These are phyloP conservation scores for Rhodotorula diobovata DNA, from an alignment of 768 basidiomycete genomes.

Conservation along the genomic window DNA sequence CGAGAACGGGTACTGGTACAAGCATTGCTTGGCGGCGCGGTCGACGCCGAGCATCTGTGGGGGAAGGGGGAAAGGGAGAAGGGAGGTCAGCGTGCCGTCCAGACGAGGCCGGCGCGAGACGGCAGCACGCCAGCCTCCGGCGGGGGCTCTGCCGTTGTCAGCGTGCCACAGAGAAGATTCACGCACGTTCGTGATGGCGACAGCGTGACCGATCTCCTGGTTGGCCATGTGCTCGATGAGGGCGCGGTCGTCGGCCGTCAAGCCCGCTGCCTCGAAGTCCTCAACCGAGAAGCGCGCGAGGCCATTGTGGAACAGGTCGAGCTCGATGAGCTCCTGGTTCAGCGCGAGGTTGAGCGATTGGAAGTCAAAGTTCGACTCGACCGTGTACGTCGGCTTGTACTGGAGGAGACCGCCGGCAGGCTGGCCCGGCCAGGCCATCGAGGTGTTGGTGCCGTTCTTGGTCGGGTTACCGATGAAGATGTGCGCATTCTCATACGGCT, in stretches of 20 bases:
- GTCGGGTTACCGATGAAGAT: constrained; percentile 7
- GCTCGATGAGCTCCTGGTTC: constrained; percentile 64
- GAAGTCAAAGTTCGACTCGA: constrained; percentile 47
- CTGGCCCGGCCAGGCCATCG: constrained; percentile 8
- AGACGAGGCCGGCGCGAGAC: neutral
- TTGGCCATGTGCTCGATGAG: constrained; percentile 60
- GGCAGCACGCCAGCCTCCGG: no score
- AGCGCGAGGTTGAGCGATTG: constrained; percentile 57
- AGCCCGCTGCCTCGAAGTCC: constrained; percentile 58
- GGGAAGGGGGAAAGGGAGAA: constrained; percentile 14
- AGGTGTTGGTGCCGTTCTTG: constrained; percentile 34
- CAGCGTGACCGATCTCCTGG: constrained; percentile 63
- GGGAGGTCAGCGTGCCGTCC: constrained; percentile 44
- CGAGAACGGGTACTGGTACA: constrained; percentile 51
- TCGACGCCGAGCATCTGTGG: constrained; percentile 36
- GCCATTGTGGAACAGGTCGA: constrained; percentile 55
- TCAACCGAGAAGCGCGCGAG: constrained; percentile 55
- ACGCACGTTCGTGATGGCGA: constrained; percentile 52
- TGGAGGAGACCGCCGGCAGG: constrained; percentile 29
- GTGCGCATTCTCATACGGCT: constrained; percentile 2
- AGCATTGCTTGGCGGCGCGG: constrained; percentile 55
- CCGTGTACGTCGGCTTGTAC: constrained; percentile 10
- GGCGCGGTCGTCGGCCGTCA: constrained; percentile 56
- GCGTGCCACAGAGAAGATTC: constrained; percentile 48
- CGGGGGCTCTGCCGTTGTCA: no score